Base-by-base conservation (phyloP, 2,329 filamentous ascomycete species). In the Trichoderma sp. region DNA sequence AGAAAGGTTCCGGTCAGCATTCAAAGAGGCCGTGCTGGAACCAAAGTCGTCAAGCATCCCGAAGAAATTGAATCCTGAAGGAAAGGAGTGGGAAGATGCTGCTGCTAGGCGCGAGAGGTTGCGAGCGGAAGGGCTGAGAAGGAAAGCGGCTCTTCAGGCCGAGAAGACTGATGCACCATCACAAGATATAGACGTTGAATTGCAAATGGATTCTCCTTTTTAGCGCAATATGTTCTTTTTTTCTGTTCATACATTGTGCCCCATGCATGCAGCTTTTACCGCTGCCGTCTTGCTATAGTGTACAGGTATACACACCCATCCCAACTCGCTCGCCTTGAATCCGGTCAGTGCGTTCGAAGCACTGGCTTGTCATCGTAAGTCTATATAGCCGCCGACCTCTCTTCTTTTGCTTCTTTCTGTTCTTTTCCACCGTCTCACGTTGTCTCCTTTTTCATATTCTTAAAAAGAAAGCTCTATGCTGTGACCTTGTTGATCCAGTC, bases 401-500 rank as follows among this genome's bases (percentile, higher is more conserved):
- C 51, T 58, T 51, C 26, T 69, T 28, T 34, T 34, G 24, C 7
- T 6, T 14, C 30, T 36, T 32, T 51, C 28, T 53, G 7, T 24
- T 28, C n/a, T 63, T 63, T 28, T 26, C 26, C 21, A 63, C 9
- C 43, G 0, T 64, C 61, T 47, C 15, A 5, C 2, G 2, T 5
- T 11, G 2, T n/a, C 70, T 15, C 36, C 28, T 51, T 21, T 47
- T 64, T 57, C 28, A 15, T 11, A 9, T 58, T 6, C 2, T 21
- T 9, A 14, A 14, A 36, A 14, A 14, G 30, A 47, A 6, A 53
- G 8, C 56, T 28, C 79, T 75, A 86, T 75, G 83, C 82, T 72
- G 93, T 88, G 71, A 97, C 90, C 84, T 91, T 93, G 79, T 97
- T 92, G 43, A 98, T 93, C 89, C 97, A 98, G 30, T 86, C 87